Base-by-base conservation (phyloP, 2,329 filamentous ascomycete genomes). In the Penicillium sp. region DNA sequence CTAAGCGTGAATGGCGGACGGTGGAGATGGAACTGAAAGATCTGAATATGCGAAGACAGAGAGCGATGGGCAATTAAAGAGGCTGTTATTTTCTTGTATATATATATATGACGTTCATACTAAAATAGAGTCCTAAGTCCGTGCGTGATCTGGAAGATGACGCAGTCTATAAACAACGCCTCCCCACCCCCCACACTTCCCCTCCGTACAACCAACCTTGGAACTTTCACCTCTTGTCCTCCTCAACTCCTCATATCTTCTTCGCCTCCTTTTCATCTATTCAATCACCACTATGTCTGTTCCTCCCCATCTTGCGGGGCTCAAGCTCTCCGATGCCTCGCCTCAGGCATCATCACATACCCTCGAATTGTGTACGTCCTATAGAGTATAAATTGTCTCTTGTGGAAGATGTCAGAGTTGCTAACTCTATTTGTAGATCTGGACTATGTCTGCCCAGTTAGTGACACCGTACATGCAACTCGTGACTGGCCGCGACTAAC, bases 391-490 rank as follows among this genome's bases (percentile, higher is more conserved):
- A 46, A n/a, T 34, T 22, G 14, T 24, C 36, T 41, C 13, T 29
- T 41, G 5, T n/a, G 1, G 6, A n/a, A 7, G n/a, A 13, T n/a
- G 6, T n/a, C n/a, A 6, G 34, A 36, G 13, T 36, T 38, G 54
- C 48, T 57, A 21, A 53, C 27, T 36, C 44, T 31, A 16, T 27
- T 5, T 45, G 31, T 16, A 85, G 82, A 89, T 74, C 86, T 96
- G 63, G 92, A 97, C 80, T 97, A 96, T 78, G 89, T 91, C 68
- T 97, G 92, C 73, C 92, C 91, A 39, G 76, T 81, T 64, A 53
- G 71, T 63, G 14, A 39, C 29, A 24, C 9, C 9, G 8, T 43
- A n/a, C 41, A 27, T 10, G n/a, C 24, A 22, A 11, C 18, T 40
- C n/a, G 4, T n/a, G 32, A 40, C 38, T 40, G n/a, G 46, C 9